These are phyloP conservation scores for Botrytis deweyae DNA, from an alignment of 2,329 filamentous ascomycete genomes.

Conservation along the genomic window DNA sequence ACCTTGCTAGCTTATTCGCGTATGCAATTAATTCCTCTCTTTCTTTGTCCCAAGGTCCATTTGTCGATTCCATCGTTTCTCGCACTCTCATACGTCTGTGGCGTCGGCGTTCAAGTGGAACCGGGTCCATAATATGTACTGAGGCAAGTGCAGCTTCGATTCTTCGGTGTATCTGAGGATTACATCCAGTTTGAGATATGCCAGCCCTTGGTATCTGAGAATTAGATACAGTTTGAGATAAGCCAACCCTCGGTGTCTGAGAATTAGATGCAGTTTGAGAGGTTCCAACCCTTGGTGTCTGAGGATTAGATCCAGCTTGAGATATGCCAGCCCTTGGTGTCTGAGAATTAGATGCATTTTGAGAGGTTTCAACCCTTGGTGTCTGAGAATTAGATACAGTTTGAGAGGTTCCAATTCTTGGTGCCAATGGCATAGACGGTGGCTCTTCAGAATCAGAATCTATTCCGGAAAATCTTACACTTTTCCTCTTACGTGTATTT, in stretches of 20 bases:
- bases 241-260: too few relatives aligned
- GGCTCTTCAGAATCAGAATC: neutral
- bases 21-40: neutral
- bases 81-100: conserved; percentile 4
- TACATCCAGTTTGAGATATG: neutral
- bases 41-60: neutral
- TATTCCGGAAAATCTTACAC: neutral
- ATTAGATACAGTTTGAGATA: too few relatives aligned
- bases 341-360: too few relatives aligned
- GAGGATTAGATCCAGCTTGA: neutral
- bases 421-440: neutral
- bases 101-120: neutral
- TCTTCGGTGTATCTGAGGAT: neutral
- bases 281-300: too few relatives aligned
- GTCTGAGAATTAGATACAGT: neutral
- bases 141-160: neutral
- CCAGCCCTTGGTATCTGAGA: too few relatives aligned
- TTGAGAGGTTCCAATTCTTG: neutral
- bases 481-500: neutral
- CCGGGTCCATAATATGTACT: rapidly evolving
- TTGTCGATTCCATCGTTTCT: neutral
- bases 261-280: neutral
- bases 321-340: too few relatives aligned
- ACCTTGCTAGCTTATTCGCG: neutral
- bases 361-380: too few relatives aligned